Conservation (phyloP, 306 rosid species). For the Vigna hirtella region DNA sequence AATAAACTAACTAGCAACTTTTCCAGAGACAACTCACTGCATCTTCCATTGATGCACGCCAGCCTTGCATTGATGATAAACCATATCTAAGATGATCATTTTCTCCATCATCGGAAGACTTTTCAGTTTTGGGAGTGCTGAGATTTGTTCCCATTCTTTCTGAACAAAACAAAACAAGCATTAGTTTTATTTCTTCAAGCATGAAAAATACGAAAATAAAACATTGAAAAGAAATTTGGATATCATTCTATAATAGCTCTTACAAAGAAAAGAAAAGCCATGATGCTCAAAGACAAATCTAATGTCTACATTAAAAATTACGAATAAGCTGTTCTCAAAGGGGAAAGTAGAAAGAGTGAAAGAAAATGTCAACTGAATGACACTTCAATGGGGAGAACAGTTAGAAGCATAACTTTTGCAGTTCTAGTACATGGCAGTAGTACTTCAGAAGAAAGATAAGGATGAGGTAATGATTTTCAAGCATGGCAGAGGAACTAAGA, state of each 20-base stretch:
- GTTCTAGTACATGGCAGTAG: conserved; percentile 7
- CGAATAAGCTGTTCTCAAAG: background rate
- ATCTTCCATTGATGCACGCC: conserved; percentile 99
- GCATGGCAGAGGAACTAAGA: conserved; percentile 1
- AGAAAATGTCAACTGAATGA: background rate
- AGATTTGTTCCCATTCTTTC: conserved; percentile 79
- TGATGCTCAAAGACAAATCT: conserved; percentile 2
- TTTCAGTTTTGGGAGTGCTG: conserved; percentile 90
- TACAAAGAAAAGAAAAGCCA: background rate
- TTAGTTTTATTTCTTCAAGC: conserved; percentile 26
- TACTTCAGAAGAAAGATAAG: conserved; percentile 8
- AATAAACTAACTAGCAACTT: conserved; percentile 29
- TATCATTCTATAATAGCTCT: background rate
- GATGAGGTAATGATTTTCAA: background rate
- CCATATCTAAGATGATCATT: conserved; percentile 77
- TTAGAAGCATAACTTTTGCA: conserved; percentile 3
- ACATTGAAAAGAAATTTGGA: conserved; percentile 23
- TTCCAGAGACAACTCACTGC: conserved; percentile 68
- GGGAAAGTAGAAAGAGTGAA: background rate
- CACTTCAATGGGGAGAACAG: background rate
- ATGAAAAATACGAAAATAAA: conserved; percentile 10
- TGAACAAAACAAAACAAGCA: conserved; percentile 34
- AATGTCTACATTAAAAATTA: conserved; percentile 7
- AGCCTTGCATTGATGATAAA: conserved; percentile 96
- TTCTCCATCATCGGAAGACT: conserved; percentile 85